Percentiles rank a stretch among this genome's conserved stretches.
These are phyloP conservation scores for Helianthus annuus DNA, from an alignment of 129 eudicot genomes.

Conservation along the genomic window HanXRQr2.0-SUNRISE NC_035444.2:158427553-158428052, in stretches of 20 bases:
- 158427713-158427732: neutral
- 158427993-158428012: no score
- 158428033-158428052: neutral
- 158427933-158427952: no score
- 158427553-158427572: constrained; percentile 21
- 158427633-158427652: constrained; percentile 27
- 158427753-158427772: no score
- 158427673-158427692: neutral
- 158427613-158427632: constrained; percentile 32
- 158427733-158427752: neutral
- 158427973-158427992: neutral
- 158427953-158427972: neutral
- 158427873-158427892: no score
- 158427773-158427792: no score
- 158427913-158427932: no score
- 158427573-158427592: constrained; percentile 33
- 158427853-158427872: no score
- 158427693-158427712: neutral
- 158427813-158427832: no score
- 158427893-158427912: no score
- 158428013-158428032: no score
- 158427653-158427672: constrained; percentile 27
- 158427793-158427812: no score
- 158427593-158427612: constrained; percentile 35
- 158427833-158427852: no score